phyloP scores from a whole-genome alignment of 495 filamentous ascomycete species.

The Trypethelium eluteriae region DNA sequence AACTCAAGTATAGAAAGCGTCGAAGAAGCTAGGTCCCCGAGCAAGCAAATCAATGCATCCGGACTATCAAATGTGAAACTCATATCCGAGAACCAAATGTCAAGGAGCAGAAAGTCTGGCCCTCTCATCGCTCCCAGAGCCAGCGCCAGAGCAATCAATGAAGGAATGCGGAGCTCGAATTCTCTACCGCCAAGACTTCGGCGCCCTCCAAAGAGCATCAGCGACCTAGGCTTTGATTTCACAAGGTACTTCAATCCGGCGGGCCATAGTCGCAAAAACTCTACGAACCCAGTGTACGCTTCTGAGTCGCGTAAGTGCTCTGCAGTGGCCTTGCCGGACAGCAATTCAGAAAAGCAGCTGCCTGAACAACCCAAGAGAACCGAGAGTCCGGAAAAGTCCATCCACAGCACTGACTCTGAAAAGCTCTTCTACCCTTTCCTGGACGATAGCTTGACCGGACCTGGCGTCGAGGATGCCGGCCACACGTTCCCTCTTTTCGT shows the following conservation, averaged over 20 bases:
- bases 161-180: not conserved
- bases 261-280: not conserved
- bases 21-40: conserved; percentile 4
- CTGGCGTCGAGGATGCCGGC: conserved; percentile 28
- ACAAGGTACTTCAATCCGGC: conserved; percentile 40
- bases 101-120: not conserved
- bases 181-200: conserved; percentile 2
- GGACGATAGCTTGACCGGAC: conserved; percentile 39
- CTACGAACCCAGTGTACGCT: not conserved
- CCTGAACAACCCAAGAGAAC: conserved; percentile 16
- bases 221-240: conserved; percentile 42
- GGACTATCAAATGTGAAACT: conserved; percentile 2
- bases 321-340: not conserved
- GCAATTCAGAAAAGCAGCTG: not conserved
- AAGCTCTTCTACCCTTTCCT: conserved; percentile 32
- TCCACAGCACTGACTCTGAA: conserved; percentile 26
- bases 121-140: not conserved
- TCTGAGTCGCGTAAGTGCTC: not conserved
- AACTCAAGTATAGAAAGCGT: not conserved
- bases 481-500: conserved; percentile 35
- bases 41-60: not conserved
- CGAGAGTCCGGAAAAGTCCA: conserved; percentile 23
- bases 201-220: conserved; percentile 17
- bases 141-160: not conserved
- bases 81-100: not conserved